phyloP scores from a whole-genome alignment of 1,284 basidiomycete species.

The Puccinia polysora region DNA sequence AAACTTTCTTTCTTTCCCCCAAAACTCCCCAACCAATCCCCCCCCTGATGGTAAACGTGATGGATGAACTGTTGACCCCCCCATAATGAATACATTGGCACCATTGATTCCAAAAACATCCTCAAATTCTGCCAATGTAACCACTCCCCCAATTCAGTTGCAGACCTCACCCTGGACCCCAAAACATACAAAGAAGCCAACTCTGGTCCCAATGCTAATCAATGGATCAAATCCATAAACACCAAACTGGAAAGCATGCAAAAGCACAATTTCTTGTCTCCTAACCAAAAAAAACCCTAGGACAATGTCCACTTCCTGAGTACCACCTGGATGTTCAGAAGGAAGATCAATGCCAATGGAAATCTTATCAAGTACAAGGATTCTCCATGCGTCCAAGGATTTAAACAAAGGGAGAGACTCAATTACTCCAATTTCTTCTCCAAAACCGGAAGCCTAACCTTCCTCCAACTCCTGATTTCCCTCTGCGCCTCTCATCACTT shows the following conservation, averaged over 20 bases:
- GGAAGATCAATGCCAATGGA: slow-evolving; percentile 12
- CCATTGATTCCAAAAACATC: no score
- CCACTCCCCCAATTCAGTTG: no score
- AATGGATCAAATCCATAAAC: not conserved
- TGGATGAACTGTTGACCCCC: no score
- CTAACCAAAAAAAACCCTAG: not conserved
- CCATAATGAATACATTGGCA: not conserved
- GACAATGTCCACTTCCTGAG: not conserved
- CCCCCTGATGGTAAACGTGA: not conserved
- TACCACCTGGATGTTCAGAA: slow-evolving; percentile 11
- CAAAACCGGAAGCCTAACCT: not conserved
- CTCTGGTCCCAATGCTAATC: not conserved
- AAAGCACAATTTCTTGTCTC: not conserved
- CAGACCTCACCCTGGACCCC: not conserved
- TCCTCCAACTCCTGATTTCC: not conserved
- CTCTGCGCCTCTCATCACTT: not conserved
- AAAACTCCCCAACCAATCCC: not conserved
- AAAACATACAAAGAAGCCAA: not conserved
- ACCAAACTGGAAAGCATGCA: not conserved
- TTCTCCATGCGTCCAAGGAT: not conserved
- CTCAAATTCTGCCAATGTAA: no score
- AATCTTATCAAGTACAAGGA: slow-evolving; percentile 10
- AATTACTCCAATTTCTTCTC: slow-evolving; percentile 16
- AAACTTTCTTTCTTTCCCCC: no score
- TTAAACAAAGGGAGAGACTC: slow-evolving; percentile 2